Evolutionary conservation across 257 asterid genomes (phyloP).

Genomic region (Gentiana straminea): DNA sequence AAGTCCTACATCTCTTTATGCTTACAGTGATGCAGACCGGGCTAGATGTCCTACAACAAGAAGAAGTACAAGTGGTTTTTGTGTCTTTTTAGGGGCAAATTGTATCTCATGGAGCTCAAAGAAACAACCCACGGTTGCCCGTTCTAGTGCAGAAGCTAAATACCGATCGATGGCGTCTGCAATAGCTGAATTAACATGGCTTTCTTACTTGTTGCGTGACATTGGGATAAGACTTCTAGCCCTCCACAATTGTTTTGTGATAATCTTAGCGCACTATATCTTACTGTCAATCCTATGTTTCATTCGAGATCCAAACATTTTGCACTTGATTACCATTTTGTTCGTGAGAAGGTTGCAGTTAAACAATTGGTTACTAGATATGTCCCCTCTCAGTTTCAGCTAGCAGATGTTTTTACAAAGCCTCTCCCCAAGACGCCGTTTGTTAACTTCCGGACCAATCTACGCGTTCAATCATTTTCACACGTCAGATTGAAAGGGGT

Average conservation of each 20-base stretch:
- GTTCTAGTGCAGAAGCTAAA: conserved; percentile 4
- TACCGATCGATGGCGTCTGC: not conserved
- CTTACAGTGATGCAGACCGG: not conserved
- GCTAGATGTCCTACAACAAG: no score
- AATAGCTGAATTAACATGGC: not conserved
- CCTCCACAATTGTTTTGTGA: not conserved
- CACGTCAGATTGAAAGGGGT: no score
- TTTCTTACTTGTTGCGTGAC: not conserved
- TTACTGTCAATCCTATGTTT: not conserved
- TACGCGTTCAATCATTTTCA: no score
- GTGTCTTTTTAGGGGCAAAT: not conserved
- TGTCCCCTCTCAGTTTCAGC: not conserved
- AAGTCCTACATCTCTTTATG: no score
- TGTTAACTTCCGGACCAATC: no score
- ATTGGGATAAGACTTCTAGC: not conserved
- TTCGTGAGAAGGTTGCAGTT: not conserved
- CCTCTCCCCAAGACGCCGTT: not conserved
- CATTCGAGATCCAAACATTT: not conserved
- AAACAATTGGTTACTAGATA: not conserved
- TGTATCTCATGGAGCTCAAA: not conserved
- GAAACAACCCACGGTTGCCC: not conserved
- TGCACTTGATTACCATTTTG: not conserved
- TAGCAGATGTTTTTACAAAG: conserved; percentile 3
- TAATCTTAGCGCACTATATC: not conserved
- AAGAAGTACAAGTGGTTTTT: not conserved